phyloP scores from a whole-genome alignment of 2,329 filamentous ascomycete species.

The Aurifilum marmelostoma region DNA sequence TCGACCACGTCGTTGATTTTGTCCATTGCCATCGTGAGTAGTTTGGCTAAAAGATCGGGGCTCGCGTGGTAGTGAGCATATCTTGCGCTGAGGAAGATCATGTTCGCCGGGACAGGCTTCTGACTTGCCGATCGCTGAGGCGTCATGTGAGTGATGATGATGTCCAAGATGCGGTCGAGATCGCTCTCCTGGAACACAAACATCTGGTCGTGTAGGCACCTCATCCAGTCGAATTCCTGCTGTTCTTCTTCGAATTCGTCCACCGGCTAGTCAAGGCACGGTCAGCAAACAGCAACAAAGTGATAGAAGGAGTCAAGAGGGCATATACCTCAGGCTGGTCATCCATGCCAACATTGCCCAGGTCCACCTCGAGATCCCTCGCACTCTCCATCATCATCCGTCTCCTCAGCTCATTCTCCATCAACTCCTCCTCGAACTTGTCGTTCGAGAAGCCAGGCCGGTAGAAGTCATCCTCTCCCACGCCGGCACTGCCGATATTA shows the following conservation, averaged over 20 bases:
- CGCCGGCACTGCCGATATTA: slow-evolving; percentile 77
- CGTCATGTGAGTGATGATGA: slow-evolving; percentile 97
- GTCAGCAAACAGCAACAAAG: not conserved
- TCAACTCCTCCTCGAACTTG: slow-evolving; percentile 94
- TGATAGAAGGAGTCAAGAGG: slow-evolving; percentile 3
- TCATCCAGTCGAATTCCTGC: slow-evolving; percentile 94
- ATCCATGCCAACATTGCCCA: slow-evolving; percentile 94
- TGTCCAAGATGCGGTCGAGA: slow-evolving; percentile 87
- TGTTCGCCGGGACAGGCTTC: slow-evolving; percentile 95
- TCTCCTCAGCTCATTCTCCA: slow-evolving; percentile 91
- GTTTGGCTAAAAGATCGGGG: slow-evolving; percentile 76
- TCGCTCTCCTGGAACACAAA: slow-evolving; percentile 98
- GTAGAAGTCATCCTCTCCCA: slow-evolving; percentile 84
- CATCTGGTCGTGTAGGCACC: slow-evolving; percentile 97
- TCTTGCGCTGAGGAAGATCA: slow-evolving; percentile 91
- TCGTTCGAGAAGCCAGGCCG: slow-evolving; percentile 90
- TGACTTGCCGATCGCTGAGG: slow-evolving; percentile 95
- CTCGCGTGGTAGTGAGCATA: slow-evolving; percentile 98
- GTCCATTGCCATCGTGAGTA: slow-evolving; percentile 86
- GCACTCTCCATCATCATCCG: slow-evolving; percentile 99
- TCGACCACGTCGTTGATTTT: slow-evolving; percentile 98
- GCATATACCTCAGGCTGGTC: slow-evolving; percentile 80
- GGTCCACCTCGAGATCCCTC: slow-evolving; percentile 91
- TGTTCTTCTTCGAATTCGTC: slow-evolving; percentile 86
- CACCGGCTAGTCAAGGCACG: slow-evolving; percentile 51